Conservation (phyloP, 306 rosid genomes). For the Cyclanthera cordifolia region DNA sequence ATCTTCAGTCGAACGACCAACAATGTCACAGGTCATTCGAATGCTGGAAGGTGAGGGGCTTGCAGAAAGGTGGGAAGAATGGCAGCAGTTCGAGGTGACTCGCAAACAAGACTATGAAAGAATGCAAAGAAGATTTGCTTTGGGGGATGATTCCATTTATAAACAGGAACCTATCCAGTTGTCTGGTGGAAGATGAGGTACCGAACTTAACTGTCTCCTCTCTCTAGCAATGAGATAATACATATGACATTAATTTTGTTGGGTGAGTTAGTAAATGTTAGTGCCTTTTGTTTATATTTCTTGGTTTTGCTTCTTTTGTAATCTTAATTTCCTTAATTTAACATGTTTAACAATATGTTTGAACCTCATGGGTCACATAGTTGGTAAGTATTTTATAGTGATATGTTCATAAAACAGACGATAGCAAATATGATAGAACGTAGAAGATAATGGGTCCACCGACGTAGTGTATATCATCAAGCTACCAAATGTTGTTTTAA, state of each 20-base stretch:
- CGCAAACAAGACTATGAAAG: slow-evolving; percentile 84
- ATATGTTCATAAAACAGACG: too few species aligned
- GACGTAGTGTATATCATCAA: too few species aligned
- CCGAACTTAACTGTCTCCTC: neutral
- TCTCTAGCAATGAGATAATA: neutral
- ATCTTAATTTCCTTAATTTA: neutral
- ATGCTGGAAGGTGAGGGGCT: slow-evolving; percentile 99
- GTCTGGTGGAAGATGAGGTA: slow-evolving; percentile 77
- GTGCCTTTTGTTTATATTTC: neutral
- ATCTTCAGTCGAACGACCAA: slow-evolving; percentile 80
- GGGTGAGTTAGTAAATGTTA: neutral
- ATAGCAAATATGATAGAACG: too few species aligned
- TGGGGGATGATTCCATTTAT: slow-evolving; percentile 83
- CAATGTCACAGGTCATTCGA: slow-evolving; percentile 85
- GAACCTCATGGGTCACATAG: too few species aligned
- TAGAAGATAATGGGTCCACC: too few species aligned
- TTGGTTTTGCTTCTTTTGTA: neutral
- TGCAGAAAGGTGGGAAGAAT: slow-evolving; percentile 97
- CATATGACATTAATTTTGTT: neutral
- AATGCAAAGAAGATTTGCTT: slow-evolving; percentile 77
- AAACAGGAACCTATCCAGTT: slow-evolving; percentile 83
- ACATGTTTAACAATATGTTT: neutral
- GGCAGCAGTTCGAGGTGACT: slow-evolving; percentile 78
- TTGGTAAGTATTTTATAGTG: too few species aligned
- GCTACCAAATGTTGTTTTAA: too few species aligned